These are phyloP conservation scores for Phytophthora podocarpi DNA, from an alignment of 352 stramenopile genomes.

Conservation along the genomic window DNA sequence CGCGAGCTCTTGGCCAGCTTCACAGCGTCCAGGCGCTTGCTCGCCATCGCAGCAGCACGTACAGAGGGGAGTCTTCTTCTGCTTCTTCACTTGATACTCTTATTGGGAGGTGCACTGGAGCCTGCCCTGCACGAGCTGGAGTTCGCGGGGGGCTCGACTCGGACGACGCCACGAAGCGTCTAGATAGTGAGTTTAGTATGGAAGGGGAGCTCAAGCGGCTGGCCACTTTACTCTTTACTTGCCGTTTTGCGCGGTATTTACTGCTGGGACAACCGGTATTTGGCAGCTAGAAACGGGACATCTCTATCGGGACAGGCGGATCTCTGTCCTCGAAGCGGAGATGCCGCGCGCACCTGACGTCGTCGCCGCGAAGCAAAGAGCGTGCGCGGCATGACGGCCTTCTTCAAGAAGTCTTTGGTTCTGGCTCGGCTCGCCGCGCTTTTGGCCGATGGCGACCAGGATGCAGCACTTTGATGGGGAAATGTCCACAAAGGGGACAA, in stretches of 20 bases:
- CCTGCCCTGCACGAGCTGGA: not conserved
- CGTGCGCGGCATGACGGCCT: not conserved
- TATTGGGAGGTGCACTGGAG: not conserved
- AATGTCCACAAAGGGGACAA: not conserved
- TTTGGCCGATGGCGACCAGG: slow-evolving; percentile 18
- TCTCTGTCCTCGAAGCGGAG: slow-evolving; percentile 7
- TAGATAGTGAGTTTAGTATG: slow-evolving; percentile 19
- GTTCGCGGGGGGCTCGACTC: not conserved
- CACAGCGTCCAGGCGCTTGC: slow-evolving; percentile 80
- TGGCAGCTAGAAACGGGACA: slow-evolving; percentile 10
- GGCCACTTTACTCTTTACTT: too few relatives aligned
- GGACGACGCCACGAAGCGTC: slow-evolving; percentile 19
- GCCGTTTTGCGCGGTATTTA: not conserved
- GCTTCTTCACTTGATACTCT: slow-evolving; percentile 12
- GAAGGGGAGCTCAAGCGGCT: too few relatives aligned
- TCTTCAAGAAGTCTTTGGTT: too few relatives aligned
- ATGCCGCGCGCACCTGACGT: not conserved
- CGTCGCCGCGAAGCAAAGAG: slow-evolving; percentile 9
- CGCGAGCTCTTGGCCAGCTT: slow-evolving; percentile 83
- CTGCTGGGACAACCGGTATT: slow-evolving; percentile 8
- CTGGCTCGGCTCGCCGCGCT: not conserved
- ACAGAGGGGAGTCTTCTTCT: too few relatives aligned
- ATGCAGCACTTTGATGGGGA: slow-evolving; percentile 3
- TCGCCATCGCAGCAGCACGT: slow-evolving; percentile 36
- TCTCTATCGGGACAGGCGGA: slow-evolving; percentile 3